A percentile compares a stretch with the other conserved stretches of the same genome.
Evolutionary conservation across 495 filamentous ascomycete species (phyloP).

Genomic region (Xylaria longipes): DNA sequence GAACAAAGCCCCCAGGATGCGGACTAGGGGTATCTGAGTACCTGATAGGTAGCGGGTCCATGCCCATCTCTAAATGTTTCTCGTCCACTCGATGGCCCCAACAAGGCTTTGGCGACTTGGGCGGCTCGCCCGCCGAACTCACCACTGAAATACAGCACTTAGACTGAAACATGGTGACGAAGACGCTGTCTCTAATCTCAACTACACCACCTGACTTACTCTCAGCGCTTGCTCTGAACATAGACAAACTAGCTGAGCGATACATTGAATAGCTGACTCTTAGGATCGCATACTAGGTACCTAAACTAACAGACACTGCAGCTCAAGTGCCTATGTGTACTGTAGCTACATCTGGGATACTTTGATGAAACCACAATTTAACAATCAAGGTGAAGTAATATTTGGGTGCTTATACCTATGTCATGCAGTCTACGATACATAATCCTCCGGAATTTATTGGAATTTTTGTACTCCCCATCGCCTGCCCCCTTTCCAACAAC

Average conservation of each 20-base stretch:
- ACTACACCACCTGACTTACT: not conserved
- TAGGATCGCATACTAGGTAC: not conserved
- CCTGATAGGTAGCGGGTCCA: constrained; percentile 5
- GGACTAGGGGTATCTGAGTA: not conserved
- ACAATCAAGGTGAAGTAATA: constrained; percentile 1
- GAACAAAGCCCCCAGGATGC: not conserved
- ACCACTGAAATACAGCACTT: not conserved
- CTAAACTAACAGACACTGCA: not conserved
- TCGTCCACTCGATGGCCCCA: constrained; percentile 3
- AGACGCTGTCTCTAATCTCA: constrained; percentile 13
- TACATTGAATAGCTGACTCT: not conserved
- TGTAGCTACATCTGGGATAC: not conserved
- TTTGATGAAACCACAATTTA: not conserved
- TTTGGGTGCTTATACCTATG: not conserved
- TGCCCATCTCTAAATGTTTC: constrained; percentile 7
- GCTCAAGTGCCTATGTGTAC: not conserved
- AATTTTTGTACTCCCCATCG: not conserved
- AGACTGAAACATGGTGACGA: not conserved
- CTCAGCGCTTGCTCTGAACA: constrained; percentile 6
- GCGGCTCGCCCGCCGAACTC: not conserved
- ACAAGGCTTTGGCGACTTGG: constrained; percentile 1
- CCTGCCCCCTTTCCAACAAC: constrained; percentile 16
- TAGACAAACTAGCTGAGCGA: not conserved
- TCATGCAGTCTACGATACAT: constrained; percentile 4
- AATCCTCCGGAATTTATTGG: constrained; percentile 14